Conservation (phyloP, 108 stramenopile genomes). For the Skeletonema marinoi region DNA sequence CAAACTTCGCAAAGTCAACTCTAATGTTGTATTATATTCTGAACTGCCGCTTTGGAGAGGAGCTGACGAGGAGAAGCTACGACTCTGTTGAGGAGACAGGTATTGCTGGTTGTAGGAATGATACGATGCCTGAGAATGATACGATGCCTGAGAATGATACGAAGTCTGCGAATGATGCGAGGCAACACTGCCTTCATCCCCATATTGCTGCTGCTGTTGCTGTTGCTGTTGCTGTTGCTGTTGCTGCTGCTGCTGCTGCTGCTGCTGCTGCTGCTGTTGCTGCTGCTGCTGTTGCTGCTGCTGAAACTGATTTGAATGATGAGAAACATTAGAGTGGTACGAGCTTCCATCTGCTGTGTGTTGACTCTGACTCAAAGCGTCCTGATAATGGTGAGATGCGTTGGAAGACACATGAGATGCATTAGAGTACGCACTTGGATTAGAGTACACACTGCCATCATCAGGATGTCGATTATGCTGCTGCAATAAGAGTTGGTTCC, state of each 20-base stretch:
- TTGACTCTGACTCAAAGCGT: neutral
- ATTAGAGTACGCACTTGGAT: neutral
- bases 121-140: slow-evolving; percentile 33
- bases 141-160: slow-evolving; percentile 11
- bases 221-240: too few species aligned
- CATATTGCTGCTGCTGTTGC: neutral
- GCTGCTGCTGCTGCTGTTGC: too few species aligned
- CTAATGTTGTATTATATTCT: slow-evolving; percentile 10
- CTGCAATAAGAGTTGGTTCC: slow-evolving; percentile 17
- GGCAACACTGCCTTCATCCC: slow-evolving; percentile 28
- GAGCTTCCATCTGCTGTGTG: neutral
- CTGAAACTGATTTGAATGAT: slow-evolving; percentile 7
- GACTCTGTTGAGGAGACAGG: neutral
- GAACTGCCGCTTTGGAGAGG: neutral
- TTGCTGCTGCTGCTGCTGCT: too few species aligned
- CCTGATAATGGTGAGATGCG: neutral
- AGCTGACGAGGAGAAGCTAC: neutral
- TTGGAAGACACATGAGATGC: neutral
- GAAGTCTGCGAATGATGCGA: slow-evolving; percentile 22
- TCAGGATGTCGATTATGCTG: slow-evolving; percentile 3
- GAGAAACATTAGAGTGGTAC: neutral
- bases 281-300: slow-evolving; percentile 11
- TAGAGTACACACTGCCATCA: neutral
- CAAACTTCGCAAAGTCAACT: slow-evolving; percentile 7
- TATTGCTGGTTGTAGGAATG: slow-evolving; percentile 22